A percentile compares a stretch with the other conserved stretches of the same genome.
Evolutionary conservation across 768 basidiomycete species (phyloP).

Genomic region (Leucosporidium yakuticum): DNA sequence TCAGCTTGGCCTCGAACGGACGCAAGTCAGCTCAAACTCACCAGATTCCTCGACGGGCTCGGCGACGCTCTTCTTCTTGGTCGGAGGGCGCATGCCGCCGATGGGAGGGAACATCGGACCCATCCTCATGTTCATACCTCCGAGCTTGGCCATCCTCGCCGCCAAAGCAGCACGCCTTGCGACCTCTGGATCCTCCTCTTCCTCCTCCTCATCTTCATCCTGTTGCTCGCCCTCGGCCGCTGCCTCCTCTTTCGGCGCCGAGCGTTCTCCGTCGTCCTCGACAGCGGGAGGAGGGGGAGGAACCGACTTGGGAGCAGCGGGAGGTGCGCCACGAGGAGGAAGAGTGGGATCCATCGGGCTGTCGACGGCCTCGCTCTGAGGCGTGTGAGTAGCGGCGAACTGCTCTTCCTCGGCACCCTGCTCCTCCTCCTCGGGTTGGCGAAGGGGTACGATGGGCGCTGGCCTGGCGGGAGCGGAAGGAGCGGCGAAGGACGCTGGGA

Average conservation of each 20-base stretch:
- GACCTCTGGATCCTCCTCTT: constrained; percentile 34
- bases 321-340: background rate
- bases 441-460: background rate
- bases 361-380: background rate
- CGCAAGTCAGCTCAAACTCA: background rate
- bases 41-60: background rate
- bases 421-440: constrained; percentile 6
- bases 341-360: too few species aligned
- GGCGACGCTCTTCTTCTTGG: constrained; percentile 11
- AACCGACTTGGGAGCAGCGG: too few species aligned
- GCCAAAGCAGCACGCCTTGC: constrained; percentile 20
- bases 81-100: constrained; percentile 11
- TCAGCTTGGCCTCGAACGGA: background rate
- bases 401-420: background rate
- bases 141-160: constrained; percentile 34
- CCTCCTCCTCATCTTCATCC: constrained; percentile 2
- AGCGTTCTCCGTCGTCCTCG: background rate
- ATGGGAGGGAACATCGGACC: constrained; percentile 23
- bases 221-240: background rate
- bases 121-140: constrained; percentile 26
- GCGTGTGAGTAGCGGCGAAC: background rate
- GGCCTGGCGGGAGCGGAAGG: background rate
- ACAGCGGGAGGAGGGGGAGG: background rate
- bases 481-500: background rate
- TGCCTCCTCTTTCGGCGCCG: background rate